These are phyloP conservation scores for Coemansia furcata DNA, from an alignment of 192 early-diverging fungal species.

Conservation along the genomic window DNA sequence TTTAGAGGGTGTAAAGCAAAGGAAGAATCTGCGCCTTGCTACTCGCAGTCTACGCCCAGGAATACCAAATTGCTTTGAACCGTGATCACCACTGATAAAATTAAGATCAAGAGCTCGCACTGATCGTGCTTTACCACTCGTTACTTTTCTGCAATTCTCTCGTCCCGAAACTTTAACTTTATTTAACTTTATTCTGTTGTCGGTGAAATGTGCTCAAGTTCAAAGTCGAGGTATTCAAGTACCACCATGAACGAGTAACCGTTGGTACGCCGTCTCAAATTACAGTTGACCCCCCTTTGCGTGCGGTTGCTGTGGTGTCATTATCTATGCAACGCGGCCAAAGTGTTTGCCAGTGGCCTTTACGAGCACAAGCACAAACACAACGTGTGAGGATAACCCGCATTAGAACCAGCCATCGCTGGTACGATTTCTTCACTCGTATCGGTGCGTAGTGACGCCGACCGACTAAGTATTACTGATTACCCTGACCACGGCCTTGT, in stretches of 20 bases:
- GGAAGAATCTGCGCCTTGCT: slow-evolving; percentile 11
- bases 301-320: slow-evolving; percentile 83
- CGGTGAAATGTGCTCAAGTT: slow-evolving; percentile 39
- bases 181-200: background rate
- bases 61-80: background rate
- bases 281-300: slow-evolving; percentile 60
- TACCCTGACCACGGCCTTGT: slow-evolving; percentile 68
- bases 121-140: background rate
- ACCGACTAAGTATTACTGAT: slow-evolving; percentile 49
- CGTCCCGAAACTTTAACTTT: background rate
- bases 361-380: slow-evolving; percentile 59
- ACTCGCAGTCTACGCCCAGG: background rate
- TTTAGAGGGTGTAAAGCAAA: slow-evolving; percentile 31
- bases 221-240: slow-evolving; percentile 56
- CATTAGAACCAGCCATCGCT: slow-evolving; percentile 81
- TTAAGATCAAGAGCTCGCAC: background rate
- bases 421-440: slow-evolving; percentile 80
- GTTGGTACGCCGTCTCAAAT: slow-evolving; percentile 18
- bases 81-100: background rate
- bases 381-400: slow-evolving; percentile 57
- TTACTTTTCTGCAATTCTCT: background rate
- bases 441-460: slow-evolving; percentile 67
- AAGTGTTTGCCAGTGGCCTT: slow-evolving; percentile 73
- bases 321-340: slow-evolving; percentile 87
- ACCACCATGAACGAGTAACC: slow-evolving; percentile 33